Evolutionary conservation across 2,329 filamentous ascomycete species (phyloP).

Genomic region (Tricladium varicosporioides): DNA sequence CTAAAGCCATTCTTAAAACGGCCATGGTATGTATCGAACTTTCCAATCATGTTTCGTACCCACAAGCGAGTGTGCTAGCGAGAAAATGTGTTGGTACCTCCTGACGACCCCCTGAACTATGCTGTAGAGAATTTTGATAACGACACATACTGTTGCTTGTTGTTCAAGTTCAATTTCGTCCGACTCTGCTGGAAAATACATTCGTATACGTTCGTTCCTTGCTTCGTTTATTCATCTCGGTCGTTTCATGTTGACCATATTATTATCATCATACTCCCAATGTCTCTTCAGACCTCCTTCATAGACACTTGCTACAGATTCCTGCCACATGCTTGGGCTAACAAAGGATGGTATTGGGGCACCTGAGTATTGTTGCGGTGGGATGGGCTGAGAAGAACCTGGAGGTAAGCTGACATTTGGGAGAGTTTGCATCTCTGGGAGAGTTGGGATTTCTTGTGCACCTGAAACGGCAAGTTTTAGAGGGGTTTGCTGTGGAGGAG

Average conservation of each 20-base stretch:
- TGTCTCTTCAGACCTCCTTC: slow-evolving; percentile 61
- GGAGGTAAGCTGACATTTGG: slow-evolving; percentile 44
- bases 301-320: slow-evolving; percentile 68
- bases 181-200: background rate
- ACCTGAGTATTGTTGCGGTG: slow-evolving; percentile 51
- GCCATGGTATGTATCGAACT: background rate
- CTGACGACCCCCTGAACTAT: background rate
- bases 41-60: background rate
- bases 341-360: slow-evolving; percentile 58
- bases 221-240: slow-evolving; percentile 20
- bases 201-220: background rate
- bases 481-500: slow-evolving; percentile 33
- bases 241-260: slow-evolving; percentile 27
- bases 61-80: background rate
- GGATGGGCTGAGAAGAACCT: slow-evolving; percentile 44
- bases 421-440: slow-evolving; percentile 47
- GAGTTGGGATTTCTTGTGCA: slow-evolving; percentile 48
- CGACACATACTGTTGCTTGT: too few species aligned
- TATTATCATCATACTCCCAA: slow-evolving; percentile 48
- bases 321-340: slow-evolving; percentile 72
- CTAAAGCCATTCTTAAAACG: background rate
- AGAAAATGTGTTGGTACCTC: background rate
- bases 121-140: too few species aligned
- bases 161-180: too few species aligned
- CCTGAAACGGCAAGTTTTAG: slow-evolving; percentile 36